Evolutionary conservation across 2,329 filamentous ascomycete genomes (phyloP), one percentile per base, ranked within the genome.

Genomic region (Alternaria alternata): DNA sequence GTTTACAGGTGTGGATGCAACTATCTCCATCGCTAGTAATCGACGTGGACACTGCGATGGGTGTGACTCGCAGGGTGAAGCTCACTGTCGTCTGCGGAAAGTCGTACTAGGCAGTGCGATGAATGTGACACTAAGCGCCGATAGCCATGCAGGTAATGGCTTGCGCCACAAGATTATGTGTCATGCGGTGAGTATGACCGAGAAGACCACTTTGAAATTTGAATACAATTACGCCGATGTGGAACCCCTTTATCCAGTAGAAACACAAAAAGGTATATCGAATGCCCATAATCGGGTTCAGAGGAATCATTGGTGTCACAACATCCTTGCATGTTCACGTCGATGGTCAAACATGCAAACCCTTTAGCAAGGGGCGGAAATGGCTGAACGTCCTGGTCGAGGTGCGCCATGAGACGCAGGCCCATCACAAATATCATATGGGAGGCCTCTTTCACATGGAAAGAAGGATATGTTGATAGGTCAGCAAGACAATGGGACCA

Each of bases 11-110:
- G 54, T 54, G 11, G 34, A 55, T 12, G 54, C 32, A 26, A 36
- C 58, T 20, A 39, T 36, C 20, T 22, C 57, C 64, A 65, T 65
- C n/a, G 34, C 32, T 57, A 18, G 20, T 39, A 36, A 32, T 48
- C 46, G 46, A 34, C 34, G 16, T 48, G 18, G 20, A 30, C 32
- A 30, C 38, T 32, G 26, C 22, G 26, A 54, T 44, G 39, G 9
- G 39, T 46, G 51, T 24, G 28, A 43, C 20, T 30, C 9, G n/a
- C 36, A 57, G 39, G 24, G 36, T 22, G 38, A 20, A 48, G 30
- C 20, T 5, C 30, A 36, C 20, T 34, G 46, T 34, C 32, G 18
- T 18, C 46, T 48, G 46, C 11, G 52, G 32, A 39, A 38, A 47
- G 43, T 43, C 22, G 32, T 18, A 32, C 20, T 26, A 46, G 8